Conservation (phyloP, 495 filamentous ascomycete species). For the Talaromyces adpressus region DNA sequence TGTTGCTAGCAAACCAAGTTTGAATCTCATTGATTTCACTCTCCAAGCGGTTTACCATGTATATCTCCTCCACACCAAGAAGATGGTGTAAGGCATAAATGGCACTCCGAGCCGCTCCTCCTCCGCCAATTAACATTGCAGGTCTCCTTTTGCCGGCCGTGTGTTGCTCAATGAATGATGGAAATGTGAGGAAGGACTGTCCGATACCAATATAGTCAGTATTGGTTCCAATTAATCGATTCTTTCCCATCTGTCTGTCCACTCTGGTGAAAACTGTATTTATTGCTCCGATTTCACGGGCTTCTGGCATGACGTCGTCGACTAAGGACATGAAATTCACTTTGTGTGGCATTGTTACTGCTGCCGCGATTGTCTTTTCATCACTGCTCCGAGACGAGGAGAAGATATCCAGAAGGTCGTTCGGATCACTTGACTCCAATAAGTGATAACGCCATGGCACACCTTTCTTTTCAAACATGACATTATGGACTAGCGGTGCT, state of each 20-base stretch:
- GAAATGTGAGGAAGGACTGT: conserved; percentile 14
- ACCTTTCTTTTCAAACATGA: background rate
- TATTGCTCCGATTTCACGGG: conserved; percentile 29
- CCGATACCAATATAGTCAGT: conserved; percentile 37
- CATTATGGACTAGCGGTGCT: conserved; percentile 1
- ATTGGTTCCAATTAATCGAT: conserved; percentile 16
- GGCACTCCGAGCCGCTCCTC: conserved; percentile 33
- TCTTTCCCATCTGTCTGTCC: conserved; percentile 22
- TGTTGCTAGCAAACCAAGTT: background rate
- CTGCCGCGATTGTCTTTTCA: conserved; percentile 27
- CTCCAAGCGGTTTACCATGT: background rate
- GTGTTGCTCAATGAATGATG: conserved; percentile 7
- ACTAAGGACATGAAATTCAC: conserved; percentile 29
- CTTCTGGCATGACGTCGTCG: conserved; percentile 25
- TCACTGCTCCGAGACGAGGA: background rate
- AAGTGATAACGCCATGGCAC: background rate
- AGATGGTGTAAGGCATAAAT: conserved; percentile 25
- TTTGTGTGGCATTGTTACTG: conserved; percentile 47
- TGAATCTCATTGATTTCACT: conserved; percentile 1
- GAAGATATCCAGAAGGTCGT: background rate
- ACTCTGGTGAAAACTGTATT: conserved; percentile 33
- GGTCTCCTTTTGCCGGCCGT: conserved; percentile 9
- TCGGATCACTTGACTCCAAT: background rate
- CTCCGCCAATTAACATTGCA: conserved; percentile 36
- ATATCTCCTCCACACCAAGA: conserved; percentile 1